These are phyloP conservation scores for Trametes punicea DNA, from an alignment of 768 basidiomycete species.

Conservation along the genomic window DNA sequence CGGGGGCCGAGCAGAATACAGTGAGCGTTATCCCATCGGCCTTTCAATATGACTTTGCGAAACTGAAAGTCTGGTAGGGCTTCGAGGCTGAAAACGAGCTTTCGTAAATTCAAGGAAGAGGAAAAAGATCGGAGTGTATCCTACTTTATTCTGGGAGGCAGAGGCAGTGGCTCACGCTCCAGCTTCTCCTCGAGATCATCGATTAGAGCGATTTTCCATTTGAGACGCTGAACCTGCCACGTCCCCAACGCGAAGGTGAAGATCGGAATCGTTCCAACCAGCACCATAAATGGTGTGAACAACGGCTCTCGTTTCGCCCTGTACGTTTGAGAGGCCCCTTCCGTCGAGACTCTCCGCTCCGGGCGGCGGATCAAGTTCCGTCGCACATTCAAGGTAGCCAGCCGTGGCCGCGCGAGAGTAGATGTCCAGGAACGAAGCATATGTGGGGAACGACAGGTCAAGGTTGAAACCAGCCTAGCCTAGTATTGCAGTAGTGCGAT, in stretches of 20 bases:
- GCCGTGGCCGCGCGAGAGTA: not conserved
- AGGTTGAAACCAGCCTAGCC: too few relatives aligned
- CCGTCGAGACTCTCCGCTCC: constrained; percentile 9
- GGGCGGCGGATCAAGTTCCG: not conserved
- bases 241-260: constrained; percentile 87
- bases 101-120: not conserved
- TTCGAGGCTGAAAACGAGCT: constrained; percentile 46
- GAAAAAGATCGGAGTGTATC: constrained; percentile 19
- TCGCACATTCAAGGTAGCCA: not conserved
- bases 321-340: constrained; percentile 34
- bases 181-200: constrained; percentile 92
- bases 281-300: constrained; percentile 65
- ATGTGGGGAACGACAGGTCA: too few relatives aligned
- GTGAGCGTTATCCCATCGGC: constrained; percentile 75
- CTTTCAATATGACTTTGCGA: constrained; percentile 77
- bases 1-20: constrained; percentile 82
- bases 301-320: constrained; percentile 56
- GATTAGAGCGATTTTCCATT: constrained; percentile 94
- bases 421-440: constrained; percentile 6
- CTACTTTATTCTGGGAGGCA: constrained; percentile 89
- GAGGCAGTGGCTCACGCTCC: constrained; percentile 65
- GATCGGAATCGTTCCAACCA: constrained; percentile 83
- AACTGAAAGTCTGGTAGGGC: constrained; percentile 87
- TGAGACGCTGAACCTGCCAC: constrained; percentile 91
- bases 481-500: not conserved